Conservation (phyloP, 352 stramenopile genomes). For the Phytophthora parvispora region DNA sequence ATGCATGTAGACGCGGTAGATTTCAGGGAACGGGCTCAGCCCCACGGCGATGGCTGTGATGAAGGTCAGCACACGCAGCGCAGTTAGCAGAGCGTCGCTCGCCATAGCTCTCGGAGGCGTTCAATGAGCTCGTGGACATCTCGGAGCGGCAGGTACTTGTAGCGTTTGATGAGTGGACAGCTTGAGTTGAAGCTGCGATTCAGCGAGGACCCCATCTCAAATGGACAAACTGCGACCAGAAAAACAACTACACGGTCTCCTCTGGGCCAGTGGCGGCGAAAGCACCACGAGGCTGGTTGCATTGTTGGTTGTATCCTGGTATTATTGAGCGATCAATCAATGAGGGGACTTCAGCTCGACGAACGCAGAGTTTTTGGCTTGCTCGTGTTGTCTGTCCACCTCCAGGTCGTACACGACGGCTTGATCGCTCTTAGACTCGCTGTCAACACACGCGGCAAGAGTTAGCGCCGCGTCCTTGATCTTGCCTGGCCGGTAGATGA, state of each 20-base stretch:
- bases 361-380: conserved; percentile 9
- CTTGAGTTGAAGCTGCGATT: conserved; percentile 4
- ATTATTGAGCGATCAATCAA: not conserved
- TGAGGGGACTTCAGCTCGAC: conserved; percentile 7
- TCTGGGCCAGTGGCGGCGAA: no score
- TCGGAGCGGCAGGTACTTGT: not conserved
- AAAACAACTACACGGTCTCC: no score
- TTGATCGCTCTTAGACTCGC: conserved; percentile 21
- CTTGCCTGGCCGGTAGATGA: conserved; percentile 32
- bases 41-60: conserved; percentile 18
- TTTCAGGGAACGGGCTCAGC: conserved; percentile 26
- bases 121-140: not conserved
- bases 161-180: conserved; percentile 12
- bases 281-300: no score
- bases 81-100: conserved; percentile 1
- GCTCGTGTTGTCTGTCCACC: not conserved
- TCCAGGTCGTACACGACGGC: conserved; percentile 26
- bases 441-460: not conserved
- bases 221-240: not conserved
- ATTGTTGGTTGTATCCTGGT: no score
- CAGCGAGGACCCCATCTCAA: not conserved
- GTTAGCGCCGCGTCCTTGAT: conserved; percentile 4
- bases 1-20: conserved; percentile 22
- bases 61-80: conserved; percentile 32
- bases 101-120: not conserved